A percentile compares a stretch with the other conserved stretches of the same genome.
Conservation (phyloP, 2,329 filamentous ascomycete genomes). For the Fusarium agapanthi region DNA sequence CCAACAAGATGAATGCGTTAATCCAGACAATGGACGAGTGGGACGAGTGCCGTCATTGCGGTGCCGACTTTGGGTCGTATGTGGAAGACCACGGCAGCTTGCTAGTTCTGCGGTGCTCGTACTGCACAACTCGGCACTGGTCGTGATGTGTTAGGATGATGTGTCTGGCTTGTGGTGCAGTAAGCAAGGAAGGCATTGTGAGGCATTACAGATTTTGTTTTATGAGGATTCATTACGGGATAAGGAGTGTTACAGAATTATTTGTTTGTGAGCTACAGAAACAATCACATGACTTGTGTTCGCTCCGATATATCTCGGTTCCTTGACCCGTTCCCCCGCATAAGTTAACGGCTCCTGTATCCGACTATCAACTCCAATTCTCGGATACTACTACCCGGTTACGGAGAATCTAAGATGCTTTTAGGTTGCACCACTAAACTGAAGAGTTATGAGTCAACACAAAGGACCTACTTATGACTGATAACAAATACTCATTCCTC, state of each 20-base stretch:
- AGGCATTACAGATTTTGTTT: neutral
- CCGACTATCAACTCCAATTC: neutral
- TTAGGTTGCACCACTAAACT: neutral
- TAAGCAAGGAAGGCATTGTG: neutral
- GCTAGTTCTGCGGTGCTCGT: neutral
- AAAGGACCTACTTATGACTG: neutral
- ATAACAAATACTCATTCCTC: neutral
- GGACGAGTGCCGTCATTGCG: neutral
- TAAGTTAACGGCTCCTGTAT: neutral
- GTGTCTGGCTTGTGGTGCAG: neutral
- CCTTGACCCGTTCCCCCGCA: neutral
- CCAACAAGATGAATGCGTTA: neutral
- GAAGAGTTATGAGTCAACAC: neutral
- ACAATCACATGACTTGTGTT: too few relatives aligned
- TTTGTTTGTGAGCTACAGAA: neutral
- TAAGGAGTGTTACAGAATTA: accelerated
- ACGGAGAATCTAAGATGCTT: neutral
- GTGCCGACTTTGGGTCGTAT: neutral
- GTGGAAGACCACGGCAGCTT: neutral
- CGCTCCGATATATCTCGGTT: neutral
- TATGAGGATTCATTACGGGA: accelerated
- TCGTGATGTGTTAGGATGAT: neutral
- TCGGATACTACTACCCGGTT: neutral
- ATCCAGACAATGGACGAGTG: neutral
- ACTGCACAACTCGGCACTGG: neutral